Evolutionary conservation across 768 basidiomycete genomes (phyloP).

Genomic region (Auriscalpium orientale): DNA sequence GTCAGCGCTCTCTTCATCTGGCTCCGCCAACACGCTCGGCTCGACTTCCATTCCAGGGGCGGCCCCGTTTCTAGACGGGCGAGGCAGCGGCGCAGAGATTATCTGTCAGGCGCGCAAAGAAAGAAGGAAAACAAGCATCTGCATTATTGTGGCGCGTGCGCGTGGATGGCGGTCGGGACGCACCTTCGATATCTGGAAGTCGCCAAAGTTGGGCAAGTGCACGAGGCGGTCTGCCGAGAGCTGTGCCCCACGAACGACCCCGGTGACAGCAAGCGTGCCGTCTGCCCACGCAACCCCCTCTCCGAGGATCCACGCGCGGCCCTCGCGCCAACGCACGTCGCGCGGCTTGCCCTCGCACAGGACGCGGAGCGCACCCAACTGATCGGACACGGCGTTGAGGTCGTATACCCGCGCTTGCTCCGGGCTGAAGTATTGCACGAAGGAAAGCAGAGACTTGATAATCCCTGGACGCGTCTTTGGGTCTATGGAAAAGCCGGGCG

Average conservation of each 20-base stretch:
- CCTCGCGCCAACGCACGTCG: constrained; percentile 77
- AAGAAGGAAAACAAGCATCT: not conserved
- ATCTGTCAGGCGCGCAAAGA: constrained; percentile 40
- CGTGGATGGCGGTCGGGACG: constrained; percentile 12
- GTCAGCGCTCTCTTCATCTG: constrained; percentile 60
- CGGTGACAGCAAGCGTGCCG: constrained; percentile 67
- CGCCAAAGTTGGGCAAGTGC: constrained; percentile 82
- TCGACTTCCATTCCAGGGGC: constrained; percentile 60
- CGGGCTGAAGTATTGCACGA: constrained; percentile 93
- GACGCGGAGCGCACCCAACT: constrained; percentile 63
- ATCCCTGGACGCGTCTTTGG: constrained; percentile 58
- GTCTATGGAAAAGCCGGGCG: constrained; percentile 46
- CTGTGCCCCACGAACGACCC: constrained; percentile 71
- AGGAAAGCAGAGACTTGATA: constrained; percentile 85
- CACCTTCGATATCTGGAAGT: constrained; percentile 80
- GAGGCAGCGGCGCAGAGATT: constrained; percentile 48
- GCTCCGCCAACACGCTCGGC: constrained; percentile 55
- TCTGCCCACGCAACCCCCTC: constrained; percentile 59
- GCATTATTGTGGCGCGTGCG: not conserved
- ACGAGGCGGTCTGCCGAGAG: constrained; percentile 80
- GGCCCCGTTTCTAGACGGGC: constrained; percentile 29
- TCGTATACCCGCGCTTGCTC: constrained; percentile 72
- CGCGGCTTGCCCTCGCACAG: constrained; percentile 80
- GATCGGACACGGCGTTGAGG: constrained; percentile 54
- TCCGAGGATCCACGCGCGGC: constrained; percentile 68